These are phyloP conservation scores for Erysimum cheiranthoides DNA, from an alignment of 345 rosid genomes.

Conservation along the genomic window DNA sequence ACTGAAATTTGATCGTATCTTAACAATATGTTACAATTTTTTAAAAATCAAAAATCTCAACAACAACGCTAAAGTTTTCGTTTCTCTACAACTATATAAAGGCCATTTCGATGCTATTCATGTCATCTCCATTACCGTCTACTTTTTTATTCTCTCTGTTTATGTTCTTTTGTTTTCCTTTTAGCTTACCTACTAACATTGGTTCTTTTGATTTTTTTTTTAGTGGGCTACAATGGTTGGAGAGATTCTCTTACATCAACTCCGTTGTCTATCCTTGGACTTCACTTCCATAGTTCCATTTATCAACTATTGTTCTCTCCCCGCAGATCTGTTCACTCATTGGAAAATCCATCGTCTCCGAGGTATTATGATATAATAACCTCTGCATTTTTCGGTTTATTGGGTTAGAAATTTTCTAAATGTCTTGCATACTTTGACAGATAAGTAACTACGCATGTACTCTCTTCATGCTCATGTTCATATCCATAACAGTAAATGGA, in stretches of 20 bases:
- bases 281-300: slow-evolving; percentile 84
- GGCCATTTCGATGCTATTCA: no score
- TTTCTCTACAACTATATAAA: no score
- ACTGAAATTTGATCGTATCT: no score
- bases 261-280: slow-evolving; percentile 97
- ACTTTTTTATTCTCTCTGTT: no score
- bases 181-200: no score
- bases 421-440: slow-evolving; percentile 50
- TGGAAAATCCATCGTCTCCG: slow-evolving; percentile 92
- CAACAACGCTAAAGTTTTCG: no score
- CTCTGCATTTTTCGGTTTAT: neutral
- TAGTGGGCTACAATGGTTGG: slow-evolving; percentile 94
- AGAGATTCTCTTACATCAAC: slow-evolving; percentile 91
- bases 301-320: slow-evolving; percentile 87
- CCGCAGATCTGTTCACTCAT: slow-evolving; percentile 94
- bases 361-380: slow-evolving; percentile 53
- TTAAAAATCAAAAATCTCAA: no score
- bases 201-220: no score
- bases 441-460: slow-evolving; percentile 91
- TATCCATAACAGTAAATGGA: slow-evolving; percentile 92
- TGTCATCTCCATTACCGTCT: no score
- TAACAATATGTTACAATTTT: no score
- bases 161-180: no score
- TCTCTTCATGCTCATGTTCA: slow-evolving; percentile 81
- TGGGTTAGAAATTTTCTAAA: neutral